Evolutionary conservation across 1,284 basidiomycete genomes (phyloP).

Genomic region (Marasmius oreades): DNA sequence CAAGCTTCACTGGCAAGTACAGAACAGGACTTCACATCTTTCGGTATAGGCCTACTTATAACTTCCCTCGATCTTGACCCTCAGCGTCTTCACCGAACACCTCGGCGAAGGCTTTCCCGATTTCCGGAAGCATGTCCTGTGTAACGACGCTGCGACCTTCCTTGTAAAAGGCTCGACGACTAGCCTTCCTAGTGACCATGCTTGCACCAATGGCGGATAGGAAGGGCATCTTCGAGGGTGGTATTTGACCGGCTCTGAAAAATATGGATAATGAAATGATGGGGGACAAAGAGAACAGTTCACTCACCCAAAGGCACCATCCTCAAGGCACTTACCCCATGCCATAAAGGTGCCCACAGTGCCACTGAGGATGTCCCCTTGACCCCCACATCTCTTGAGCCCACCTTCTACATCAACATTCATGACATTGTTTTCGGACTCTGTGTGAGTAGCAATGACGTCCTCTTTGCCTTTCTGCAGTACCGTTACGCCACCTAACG

Average conservation of each 20-base stretch:
- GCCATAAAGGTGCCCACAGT: constrained; percentile 86
- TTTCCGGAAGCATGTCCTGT: constrained; percentile 81
- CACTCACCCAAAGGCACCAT: constrained; percentile 69
- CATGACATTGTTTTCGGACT: constrained; percentile 53
- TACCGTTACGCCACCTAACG: constrained; percentile 85
- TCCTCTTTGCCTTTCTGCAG: constrained; percentile 87
- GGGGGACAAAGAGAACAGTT: not conserved
- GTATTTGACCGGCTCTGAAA: constrained; percentile 45
- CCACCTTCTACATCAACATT: constrained; percentile 75
- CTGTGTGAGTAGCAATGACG: constrained; percentile 64
- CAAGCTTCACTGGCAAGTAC: too few species aligned
- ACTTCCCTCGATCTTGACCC: constrained; percentile 32
- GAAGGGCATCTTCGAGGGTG: constrained; percentile 67
- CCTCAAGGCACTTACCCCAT: constrained; percentile 92
- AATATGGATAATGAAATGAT: constrained; percentile 7
- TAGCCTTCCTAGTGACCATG: constrained; percentile 83
- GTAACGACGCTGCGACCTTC: constrained; percentile 85
- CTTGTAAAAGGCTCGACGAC: constrained; percentile 70
- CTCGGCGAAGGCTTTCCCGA: constrained; percentile 72
- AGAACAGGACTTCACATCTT: too few species aligned
- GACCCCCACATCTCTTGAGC: constrained; percentile 90
- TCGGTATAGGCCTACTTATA: constrained; percentile 22
- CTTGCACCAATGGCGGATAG: constrained; percentile 88
- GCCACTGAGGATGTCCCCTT: constrained; percentile 92
- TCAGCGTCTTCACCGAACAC: constrained; percentile 59